Base-by-base conservation (phyloP, 805 yeast species). In the Candida stauntonica region DNA sequence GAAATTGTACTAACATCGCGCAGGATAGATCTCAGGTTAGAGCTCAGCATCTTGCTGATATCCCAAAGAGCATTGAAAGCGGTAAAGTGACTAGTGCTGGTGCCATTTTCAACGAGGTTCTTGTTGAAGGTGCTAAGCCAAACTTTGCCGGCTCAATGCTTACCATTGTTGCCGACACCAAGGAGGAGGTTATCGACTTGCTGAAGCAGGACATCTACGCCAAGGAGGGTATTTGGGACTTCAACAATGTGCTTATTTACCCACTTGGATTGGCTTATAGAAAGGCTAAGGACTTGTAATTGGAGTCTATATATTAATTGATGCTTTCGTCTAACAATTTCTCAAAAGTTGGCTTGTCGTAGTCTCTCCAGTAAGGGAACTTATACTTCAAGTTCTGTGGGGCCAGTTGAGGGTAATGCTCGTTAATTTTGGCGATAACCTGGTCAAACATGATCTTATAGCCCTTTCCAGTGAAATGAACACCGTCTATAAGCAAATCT, bases 191-290 rank as follows among this genome's bases (percentile, higher is more conserved):
- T 9, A 45, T 81, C 31, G 84, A 78, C 29, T 63, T 81, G 39
- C 69, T 86, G 58, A 73, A 78, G 52, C 51, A 64, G 34, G 95
- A 86, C 55, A 58, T 77, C 26, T 86, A 79, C 58, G 73, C 73
- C 48, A 68, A 67, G 48, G 67, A 68, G 26, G 89, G 87, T 2
- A 72, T 86, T 43, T 86, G 94, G 95, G 94, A 86, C 57, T 55
- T 83, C 44, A 75, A 75, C 27, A 71, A 68, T 38, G 80, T 73
- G 15, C 53, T 79, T 46, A 73, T 81, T 28, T 70, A 74, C 52
- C 87, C 87, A 32, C 58, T 55, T 37, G 70, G 68, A 15, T 61
- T 70, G 50, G 75, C 74, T 33, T 68, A 63, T 37, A 70, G 77
- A 57, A 48, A 61, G 35, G 64, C 62, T 15, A 63, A 60, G 46